phyloP scores from a whole-genome alignment of 164 flowering plant genomes.

The Piper longum region DNA sequence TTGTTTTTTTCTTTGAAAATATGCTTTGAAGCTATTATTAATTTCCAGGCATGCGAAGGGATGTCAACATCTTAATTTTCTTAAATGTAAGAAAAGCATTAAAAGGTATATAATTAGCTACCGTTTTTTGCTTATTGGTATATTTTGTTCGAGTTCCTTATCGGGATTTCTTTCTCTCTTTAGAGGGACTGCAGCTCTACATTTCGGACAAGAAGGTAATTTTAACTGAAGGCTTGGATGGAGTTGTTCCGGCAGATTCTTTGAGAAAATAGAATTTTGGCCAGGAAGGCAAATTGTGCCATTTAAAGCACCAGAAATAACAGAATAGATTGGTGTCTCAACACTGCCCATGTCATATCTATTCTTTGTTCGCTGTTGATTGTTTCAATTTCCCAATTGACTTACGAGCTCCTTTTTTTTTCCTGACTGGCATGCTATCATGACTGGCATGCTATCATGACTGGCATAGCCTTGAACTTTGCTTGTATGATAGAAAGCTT shows the following conservation, averaged over 20 bases:
- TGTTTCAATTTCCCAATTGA: too few relatives aligned
- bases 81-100: conserved; percentile 71
- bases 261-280: conserved; percentile 75
- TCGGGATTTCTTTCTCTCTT: not conserved
- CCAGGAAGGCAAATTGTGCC: conserved; percentile 52
- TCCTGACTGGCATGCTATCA: too few relatives aligned
- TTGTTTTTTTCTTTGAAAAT: not conserved
- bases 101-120: conserved; percentile 35
- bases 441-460: too few relatives aligned
- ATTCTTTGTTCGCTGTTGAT: not conserved
- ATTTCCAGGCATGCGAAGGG: conserved; percentile 64
- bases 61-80: conserved; percentile 60
- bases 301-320: conserved; percentile 11
- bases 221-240: conserved; percentile 86
- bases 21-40: not conserved
- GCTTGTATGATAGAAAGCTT: not conserved
- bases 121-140: not conserved
- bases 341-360: not conserved
- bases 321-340: not conserved
- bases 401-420: too few relatives aligned
- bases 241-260: conserved; percentile 66
- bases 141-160: not conserved
- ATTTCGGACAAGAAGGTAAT: conserved; percentile 84
- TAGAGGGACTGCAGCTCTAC: conserved; percentile 90
- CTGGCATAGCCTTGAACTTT: not conserved